Percentiles rank a stretch among this genome's conserved stretches.
Conservation (phyloP, 2,329 filamentous ascomycete species). For the Fusarium nygamai region DNA sequence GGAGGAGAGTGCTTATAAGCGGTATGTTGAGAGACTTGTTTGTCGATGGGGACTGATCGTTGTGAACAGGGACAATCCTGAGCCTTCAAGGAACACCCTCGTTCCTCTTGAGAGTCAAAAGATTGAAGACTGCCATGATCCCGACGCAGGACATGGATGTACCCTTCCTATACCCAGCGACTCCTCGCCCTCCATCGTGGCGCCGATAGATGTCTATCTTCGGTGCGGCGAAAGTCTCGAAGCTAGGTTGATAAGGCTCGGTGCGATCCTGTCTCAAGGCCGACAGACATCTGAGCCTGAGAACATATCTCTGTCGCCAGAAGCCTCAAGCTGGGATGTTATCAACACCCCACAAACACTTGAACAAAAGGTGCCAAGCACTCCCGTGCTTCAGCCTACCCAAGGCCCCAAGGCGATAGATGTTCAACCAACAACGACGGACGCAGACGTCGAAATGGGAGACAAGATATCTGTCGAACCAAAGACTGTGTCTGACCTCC, state of each 20-base stretch:
- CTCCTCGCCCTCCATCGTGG: neutral
- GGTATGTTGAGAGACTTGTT: neutral
- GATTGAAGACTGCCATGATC: neutral
- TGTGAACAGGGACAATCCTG: neutral
- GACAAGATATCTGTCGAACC: neutral
- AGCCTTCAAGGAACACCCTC: neutral
- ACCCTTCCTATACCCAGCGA: slow-evolving; percentile 17
- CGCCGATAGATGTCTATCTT: slow-evolving; percentile 32
- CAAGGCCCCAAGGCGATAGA: neutral
- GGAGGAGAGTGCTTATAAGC: slow-evolving; percentile 12
- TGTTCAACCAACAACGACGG: accelerated
- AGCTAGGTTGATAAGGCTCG: slow-evolving; percentile 8
- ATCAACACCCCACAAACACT: neutral
- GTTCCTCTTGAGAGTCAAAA: neutral
- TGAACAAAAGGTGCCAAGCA: neutral
- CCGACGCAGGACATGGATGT: neutral
- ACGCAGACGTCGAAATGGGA: neutral
- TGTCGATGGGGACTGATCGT: neutral
- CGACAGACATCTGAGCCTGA: neutral
- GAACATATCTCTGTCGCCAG: neutral
- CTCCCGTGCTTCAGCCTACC: neutral
- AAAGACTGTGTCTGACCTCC: slow-evolving; percentile 12
- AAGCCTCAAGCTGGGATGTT: slow-evolving; percentile 14
- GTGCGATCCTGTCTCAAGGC: neutral
- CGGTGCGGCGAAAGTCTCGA: slow-evolving; percentile 21